A percentile compares a stretch with the other conserved stretches of the same genome.
Conservation (phyloP, 2,329 filamentous ascomycete genomes). For the Pseudocercospora eumusae region DNA sequence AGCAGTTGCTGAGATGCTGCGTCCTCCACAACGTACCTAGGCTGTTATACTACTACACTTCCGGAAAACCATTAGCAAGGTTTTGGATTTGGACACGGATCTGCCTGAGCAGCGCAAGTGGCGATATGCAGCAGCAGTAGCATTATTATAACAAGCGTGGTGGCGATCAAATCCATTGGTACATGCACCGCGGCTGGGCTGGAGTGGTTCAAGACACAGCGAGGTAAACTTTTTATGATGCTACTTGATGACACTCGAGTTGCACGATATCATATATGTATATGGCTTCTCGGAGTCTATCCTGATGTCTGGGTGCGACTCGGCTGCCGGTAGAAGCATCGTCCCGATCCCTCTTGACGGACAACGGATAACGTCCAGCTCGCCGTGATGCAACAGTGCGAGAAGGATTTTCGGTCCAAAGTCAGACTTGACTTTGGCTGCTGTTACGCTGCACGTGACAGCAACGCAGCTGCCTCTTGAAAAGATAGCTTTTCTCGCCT, state of each 20-base stretch:
- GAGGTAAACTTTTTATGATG: not conserved
- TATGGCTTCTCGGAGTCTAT: not conserved
- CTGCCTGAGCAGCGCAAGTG: not conserved
- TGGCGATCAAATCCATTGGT: not conserved
- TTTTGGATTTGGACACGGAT: not conserved
- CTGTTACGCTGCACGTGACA: not conserved
- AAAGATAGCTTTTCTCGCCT: not conserved
- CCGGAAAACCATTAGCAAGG: not conserved
- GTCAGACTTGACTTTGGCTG: too few relatives aligned
- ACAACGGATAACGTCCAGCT: not conserved
- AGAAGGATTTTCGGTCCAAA: not conserved
- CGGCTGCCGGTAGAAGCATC: constrained; percentile 1
- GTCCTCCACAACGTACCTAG: too few relatives aligned
- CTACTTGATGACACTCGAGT: not conserved
- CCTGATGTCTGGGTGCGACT: not conserved
- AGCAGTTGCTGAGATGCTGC: not conserved
- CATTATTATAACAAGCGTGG: too few relatives aligned
- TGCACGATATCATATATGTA: too few relatives aligned
- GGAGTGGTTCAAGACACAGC: not conserved
- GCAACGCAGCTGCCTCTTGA: not conserved
- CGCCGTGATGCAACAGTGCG: not conserved
- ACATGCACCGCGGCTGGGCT: not conserved
- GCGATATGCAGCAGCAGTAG: not conserved
- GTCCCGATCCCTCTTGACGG: not conserved
- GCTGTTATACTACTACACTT: too few relatives aligned